Base-by-base conservation (phyloP, 1,284 basidiomycete genomes). In the Trichosporon faecale region DNA sequence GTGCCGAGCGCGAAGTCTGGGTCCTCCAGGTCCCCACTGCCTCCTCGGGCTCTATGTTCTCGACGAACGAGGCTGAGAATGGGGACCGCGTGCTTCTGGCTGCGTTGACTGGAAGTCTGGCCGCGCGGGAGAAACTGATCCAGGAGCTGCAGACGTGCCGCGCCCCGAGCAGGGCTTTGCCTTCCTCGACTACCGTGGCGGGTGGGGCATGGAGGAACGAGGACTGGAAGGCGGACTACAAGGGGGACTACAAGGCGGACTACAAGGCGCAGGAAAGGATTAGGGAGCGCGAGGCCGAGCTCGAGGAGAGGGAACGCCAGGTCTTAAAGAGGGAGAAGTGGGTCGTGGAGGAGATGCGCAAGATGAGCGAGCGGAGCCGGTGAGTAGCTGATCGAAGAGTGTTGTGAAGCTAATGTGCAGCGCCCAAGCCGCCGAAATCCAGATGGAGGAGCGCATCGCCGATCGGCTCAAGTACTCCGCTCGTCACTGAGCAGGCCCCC, bases 291-390 rank as follows among this genome's bases (percentile, higher is more conserved):
- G 75, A 77, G 68, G 66, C 64, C n/a, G 80, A 79, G 66, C 72
- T 82, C 3, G 79, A 79, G 66, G 80, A 78, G 69, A 71, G 81
- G 65, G 81, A 82, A 70, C 71, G 70, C 25, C 76, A 79, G 16
- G 80, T 82, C 12, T 70, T 64, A 1, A 74, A 75, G 64, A 74
- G 81, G 61, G 80, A 82, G 70, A 76, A 76, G 68, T 81, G 81
- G 81, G 80, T 82, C 8, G 75, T 82, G 0, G 78, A 80, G 37
- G 78, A 78, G 66, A 80, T 82, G 76, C 75, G 73, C 68, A 79
- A 81, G 71, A 74, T 81, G 65, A 77, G 74, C 65, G 80, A 81
- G 33, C 77, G 78, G 66, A 69, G 78, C 21, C 78, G 78, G 81
- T 80, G 35, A 73, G 76, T 70, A 6, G 23, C 18, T 11, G 33